These are phyloP conservation scores for Leucosporidium scottii DNA, from an alignment of 768 basidiomycete genomes.

Conservation along the genomic window DNA sequence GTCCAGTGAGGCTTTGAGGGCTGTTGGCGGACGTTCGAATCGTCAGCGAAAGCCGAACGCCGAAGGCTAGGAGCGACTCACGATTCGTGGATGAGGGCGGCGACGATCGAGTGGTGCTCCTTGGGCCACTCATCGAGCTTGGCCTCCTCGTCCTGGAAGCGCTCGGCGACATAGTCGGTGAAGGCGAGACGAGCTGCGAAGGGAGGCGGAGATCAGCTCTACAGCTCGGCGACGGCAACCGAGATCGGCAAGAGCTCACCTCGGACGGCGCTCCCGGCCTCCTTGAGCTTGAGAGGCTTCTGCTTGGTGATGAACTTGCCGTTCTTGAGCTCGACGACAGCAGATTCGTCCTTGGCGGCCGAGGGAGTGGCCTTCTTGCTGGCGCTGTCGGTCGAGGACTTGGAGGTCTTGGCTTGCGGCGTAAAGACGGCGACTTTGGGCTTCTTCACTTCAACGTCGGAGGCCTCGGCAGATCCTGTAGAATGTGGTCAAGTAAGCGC, in stretches of 20 bases:
- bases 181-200: constrained; percentile 35
- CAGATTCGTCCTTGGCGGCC: constrained; percentile 1
- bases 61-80: constrained; percentile 42
- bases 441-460: constrained; percentile 1
- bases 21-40: too few relatives aligned
- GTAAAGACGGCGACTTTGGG: not conserved
- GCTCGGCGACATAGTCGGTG: constrained; percentile 48
- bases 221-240: too few relatives aligned
- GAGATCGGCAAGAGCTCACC: not conserved
- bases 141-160: constrained; percentile 48
- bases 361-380: not conserved
- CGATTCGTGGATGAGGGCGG: constrained; percentile 82
- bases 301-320: constrained; percentile 32
- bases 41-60: not conserved
- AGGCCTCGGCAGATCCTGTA: not conserved
- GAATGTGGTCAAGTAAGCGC: not conserved
- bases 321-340: constrained; percentile 30
- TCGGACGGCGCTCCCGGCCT: not conserved
- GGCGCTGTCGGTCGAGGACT: too few relatives aligned
- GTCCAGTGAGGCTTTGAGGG: not conserved
- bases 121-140: constrained; percentile 59
- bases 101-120: constrained; percentile 65
- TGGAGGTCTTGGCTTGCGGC: not conserved
- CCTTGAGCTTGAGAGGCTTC: constrained; percentile 14
- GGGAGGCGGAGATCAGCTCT: not conserved